phyloP scores from a whole-genome alignment of 148 eudicot genomes.

The Mesembryanthemum crystallinum region DNA sequence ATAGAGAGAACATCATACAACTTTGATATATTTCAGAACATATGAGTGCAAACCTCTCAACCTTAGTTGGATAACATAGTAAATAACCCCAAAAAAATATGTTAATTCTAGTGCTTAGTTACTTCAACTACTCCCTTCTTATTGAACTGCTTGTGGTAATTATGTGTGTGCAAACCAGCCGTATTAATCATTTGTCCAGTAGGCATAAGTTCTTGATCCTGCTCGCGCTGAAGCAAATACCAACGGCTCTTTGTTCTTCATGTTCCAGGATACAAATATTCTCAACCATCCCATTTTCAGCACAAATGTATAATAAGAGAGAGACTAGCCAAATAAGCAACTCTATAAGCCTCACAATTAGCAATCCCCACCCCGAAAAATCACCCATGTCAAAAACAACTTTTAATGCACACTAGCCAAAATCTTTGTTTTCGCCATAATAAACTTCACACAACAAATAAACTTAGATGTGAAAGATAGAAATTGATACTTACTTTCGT shows the following conservation, averaged over 20 bases:
- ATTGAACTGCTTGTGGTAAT: neutral
- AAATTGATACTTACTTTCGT: constrained; percentile 44
- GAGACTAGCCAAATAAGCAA: neutral
- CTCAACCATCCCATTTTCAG: neutral
- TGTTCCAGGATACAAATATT: neutral
- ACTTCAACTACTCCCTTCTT: neutral
- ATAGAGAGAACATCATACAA: neutral
- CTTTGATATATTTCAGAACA: neutral
- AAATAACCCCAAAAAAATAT: neutral
- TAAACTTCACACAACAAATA: neutral
- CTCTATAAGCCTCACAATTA: neutral
- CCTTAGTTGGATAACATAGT: neutral
- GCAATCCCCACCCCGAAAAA: too few relatives aligned
- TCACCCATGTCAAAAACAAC: too few relatives aligned
- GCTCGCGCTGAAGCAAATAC: too few relatives aligned
- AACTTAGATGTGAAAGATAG: neutral
- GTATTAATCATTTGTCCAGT: too few relatives aligned
- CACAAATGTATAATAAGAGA: too few relatives aligned
- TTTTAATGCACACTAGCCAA: too few relatives aligned
- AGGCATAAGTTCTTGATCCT: neutral
- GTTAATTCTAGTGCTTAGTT: neutral
- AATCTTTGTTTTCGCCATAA: neutral
- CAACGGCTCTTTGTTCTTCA: neutral
- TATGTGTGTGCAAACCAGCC: neutral
- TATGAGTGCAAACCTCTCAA: neutral